phyloP scores from a whole-genome alignment of 2,329 filamentous ascomycete genomes.

The Pseudovirgaria hyperparasitica region DNA sequence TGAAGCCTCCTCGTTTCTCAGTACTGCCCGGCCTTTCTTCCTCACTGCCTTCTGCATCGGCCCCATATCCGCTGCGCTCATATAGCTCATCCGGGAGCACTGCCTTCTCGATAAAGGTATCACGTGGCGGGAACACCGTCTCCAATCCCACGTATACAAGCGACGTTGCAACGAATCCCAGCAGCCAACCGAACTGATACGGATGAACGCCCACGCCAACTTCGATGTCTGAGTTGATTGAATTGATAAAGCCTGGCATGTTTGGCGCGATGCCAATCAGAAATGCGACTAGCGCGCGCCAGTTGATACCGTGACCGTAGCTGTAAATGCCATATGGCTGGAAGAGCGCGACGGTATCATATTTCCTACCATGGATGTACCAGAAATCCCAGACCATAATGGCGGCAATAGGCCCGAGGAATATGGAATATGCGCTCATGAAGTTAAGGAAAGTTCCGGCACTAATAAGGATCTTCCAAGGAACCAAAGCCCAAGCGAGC shows the following conservation, averaged over 20 bases:
- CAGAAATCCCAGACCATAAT: conserved; percentile 51
- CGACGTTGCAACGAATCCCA: conserved; percentile 45
- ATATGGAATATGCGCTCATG: conserved; percentile 53
- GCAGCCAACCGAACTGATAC: conserved; percentile 54
- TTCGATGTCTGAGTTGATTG: conserved; percentile 26
- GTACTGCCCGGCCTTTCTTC: conserved; percentile 10
- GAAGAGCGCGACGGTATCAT: conserved; percentile 41
- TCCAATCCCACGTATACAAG: conserved; percentile 43
- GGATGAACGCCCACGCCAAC: conserved; percentile 38
- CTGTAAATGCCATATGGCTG: conserved; percentile 36
- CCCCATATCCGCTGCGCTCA: conserved; percentile 13
- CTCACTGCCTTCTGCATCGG: conserved; percentile 8
- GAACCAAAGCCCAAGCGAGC: conserved; percentile 30
- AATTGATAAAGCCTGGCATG: conserved; percentile 41
- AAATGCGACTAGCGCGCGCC: conserved; percentile 46
- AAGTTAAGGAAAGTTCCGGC: conserved; percentile 39
- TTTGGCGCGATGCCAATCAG: conserved; percentile 44
- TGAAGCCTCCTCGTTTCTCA: conserved; percentile 23
- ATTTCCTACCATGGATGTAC: conserved; percentile 37
- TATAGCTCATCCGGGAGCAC: conserved; percentile 27
- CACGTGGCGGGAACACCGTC: conserved; percentile 34
- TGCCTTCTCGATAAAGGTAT: conserved; percentile 33
- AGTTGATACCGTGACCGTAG: conserved; percentile 44
- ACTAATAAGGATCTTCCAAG: conserved; percentile 33
- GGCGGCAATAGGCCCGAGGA: conserved; percentile 50